Evolutionary conservation across 768 basidiomycete species (phyloP).

Genomic region (Tylopilus balloui): DNA sequence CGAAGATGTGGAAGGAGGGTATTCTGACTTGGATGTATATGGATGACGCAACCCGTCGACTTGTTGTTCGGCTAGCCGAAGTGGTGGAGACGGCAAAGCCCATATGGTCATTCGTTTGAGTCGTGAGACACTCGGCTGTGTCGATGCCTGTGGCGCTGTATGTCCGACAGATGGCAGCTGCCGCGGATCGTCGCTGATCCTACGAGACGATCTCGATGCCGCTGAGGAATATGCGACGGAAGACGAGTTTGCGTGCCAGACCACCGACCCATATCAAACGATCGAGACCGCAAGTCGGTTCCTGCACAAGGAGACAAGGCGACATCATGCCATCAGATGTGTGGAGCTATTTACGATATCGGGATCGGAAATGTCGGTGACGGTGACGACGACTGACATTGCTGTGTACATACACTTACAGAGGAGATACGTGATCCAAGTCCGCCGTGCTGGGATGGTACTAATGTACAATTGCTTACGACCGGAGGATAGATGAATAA

Average conservation of each 20-base stretch:
- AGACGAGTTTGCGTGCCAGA: constrained; percentile 33
- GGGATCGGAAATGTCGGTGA: not conserved
- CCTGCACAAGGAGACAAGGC: constrained; percentile 4
- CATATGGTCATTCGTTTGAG: constrained; percentile 30
- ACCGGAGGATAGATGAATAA: constrained; percentile 3
- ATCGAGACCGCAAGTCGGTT: constrained; percentile 21
- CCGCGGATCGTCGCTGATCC: constrained; percentile 18
- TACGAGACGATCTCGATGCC: constrained; percentile 26
- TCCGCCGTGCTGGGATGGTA: constrained; percentile 7
- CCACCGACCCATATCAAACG: constrained; percentile 16
- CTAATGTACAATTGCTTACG: constrained; percentile 19
- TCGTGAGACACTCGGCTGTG: constrained; percentile 12
- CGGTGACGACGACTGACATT: not conserved
- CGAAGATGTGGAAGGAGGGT: constrained; percentile 18
- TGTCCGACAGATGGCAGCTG: constrained; percentile 24
- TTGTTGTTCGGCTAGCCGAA: no score
- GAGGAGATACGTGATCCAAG: not conserved
- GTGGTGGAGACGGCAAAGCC: no score
- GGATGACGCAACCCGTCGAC: constrained; percentile 30
- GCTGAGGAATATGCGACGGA: constrained; percentile 38
- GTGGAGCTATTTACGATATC: constrained; percentile 2
- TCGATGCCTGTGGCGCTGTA: not conserved
- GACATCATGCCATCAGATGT: constrained; percentile 1
- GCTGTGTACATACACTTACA: not conserved
- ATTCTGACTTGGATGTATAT: no score